Evolutionary conservation across 2,329 filamentous ascomycete genomes (phyloP).

Genomic region (Colletotrichum tropicicola): DNA sequence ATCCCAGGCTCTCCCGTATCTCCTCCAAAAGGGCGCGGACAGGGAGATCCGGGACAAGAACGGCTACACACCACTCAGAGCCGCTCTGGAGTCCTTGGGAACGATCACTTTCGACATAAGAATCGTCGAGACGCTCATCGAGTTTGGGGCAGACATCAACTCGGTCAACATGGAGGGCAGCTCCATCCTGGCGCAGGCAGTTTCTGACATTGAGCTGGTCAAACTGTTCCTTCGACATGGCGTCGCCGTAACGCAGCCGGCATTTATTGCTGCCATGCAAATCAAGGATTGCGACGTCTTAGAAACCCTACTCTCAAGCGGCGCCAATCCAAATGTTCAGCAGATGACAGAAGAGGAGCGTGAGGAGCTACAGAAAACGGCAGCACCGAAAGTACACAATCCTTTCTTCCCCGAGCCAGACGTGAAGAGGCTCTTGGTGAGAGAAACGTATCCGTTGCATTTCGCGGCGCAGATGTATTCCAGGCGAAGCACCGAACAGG

Average conservation of each 20-base stretch:
- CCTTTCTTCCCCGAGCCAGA: too few species aligned
- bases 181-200: not conserved
- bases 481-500: not conserved
- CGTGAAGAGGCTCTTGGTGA: not conserved
- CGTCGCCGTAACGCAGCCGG: not conserved
- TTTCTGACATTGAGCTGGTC: not conserved
- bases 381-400: too few species aligned
- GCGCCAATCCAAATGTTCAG: not conserved
- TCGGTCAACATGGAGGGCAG: not conserved
- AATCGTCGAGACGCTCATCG: not conserved
- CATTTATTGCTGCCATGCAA: not conserved
- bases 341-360: not conserved
- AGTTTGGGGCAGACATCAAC: not conserved
- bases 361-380: too few species aligned
- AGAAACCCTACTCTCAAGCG: not conserved
- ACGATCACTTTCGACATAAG: not conserved
- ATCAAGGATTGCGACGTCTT: not conserved
- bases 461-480: not conserved
- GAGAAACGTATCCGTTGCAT: not conserved
- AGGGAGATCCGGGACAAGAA: not conserved
- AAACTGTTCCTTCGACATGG: not conserved
- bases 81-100: not conserved
- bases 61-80: not conserved
- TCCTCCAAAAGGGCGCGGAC: not conserved
- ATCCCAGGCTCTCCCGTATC: not conserved